These are phyloP conservation scores for Hymenochaete sp. DNA, from an alignment of 1,284 basidiomycete species.

Conservation along the genomic window DNA sequence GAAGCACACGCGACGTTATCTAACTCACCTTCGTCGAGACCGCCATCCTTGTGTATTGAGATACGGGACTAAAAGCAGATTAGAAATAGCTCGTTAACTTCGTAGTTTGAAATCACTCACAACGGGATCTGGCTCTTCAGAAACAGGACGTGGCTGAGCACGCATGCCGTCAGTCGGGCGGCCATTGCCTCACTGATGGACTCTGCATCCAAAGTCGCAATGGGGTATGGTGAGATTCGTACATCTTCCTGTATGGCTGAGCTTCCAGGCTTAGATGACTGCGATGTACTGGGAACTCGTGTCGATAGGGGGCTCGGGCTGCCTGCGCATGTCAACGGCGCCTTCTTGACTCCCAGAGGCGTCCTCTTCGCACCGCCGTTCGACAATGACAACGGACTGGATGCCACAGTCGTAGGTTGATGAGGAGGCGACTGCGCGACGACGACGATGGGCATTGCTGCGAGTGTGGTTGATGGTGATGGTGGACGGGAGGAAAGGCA, in stretches of 20 bases:
- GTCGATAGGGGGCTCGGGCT: too few species aligned
- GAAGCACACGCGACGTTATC: neutral
- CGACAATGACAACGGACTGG: too few species aligned
- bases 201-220: slow-evolving; percentile 41
- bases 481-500: too few species aligned
- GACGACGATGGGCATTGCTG: too few species aligned
- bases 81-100: neutral
- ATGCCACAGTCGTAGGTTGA: too few species aligned
- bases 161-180: slow-evolving; percentile 46
- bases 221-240: slow-evolving; percentile 25
- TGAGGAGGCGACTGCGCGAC: too few species aligned
- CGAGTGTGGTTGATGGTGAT: too few species aligned
- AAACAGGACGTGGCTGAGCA: slow-evolving; percentile 61
- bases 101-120: slow-evolving; percentile 34
- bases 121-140: slow-evolving; percentile 69
- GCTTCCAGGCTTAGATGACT: neutral
- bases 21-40: slow-evolving; percentile 28
- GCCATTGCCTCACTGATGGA: slow-evolving; percentile 49
- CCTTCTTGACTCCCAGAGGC: too few species aligned
- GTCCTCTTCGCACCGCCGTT: too few species aligned
- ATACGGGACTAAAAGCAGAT: slow-evolving; percentile 43
- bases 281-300: too few species aligned
- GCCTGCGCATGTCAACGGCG: too few species aligned
- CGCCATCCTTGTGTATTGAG: slow-evolving; percentile 49
- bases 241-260: neutral